Evolutionary conservation across 768 basidiomycete species (phyloP), one percentile per base, ranked within the genome.

Genomic region (Agrocybe praecox): DNA sequence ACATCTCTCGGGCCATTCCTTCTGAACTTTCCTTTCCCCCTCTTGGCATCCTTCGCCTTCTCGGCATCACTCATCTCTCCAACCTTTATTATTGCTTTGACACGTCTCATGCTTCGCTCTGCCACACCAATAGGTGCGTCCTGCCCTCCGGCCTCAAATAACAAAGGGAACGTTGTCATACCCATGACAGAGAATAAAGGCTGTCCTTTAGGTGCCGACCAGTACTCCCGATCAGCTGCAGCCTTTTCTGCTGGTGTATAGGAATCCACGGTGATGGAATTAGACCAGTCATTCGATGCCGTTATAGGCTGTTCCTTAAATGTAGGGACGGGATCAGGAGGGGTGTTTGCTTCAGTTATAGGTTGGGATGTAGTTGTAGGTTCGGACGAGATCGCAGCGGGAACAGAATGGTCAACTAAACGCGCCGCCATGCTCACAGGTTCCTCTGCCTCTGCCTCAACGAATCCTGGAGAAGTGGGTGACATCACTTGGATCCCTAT

Each of bases 101-200:
- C 71, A 18, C 78, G 74, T 1, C 87, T 76, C 56, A 82, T 78
- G 2, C 84, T 84, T 32, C 72, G 72, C 68, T 89, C 88, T 29
- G 82, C 77, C 36, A 87, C 68, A 6, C 62, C 65, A 11, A 50
- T 46, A 19, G 18, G 32, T 1, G 57, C 53, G 11, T 49, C 33
- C 12, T 22, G 17, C 10, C 62, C 62, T 1, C 63, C 66, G 1
- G 62, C 52, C 17, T 60, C 49, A 48, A 58, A 66, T 21, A 56
- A 54, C 15, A 67, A 24, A 1, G 68, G 68, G 14, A 69, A 57
- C 5, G 55, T 47, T 6, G 66, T 61, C 64, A 65, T 65, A 2
- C 68, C 68, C n/a, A 69, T 50, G n/a, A 69, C 12, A 19, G 56
- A 44, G 23, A 65, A 54, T 22, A 67, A 53, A 3, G 65, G 63